phyloP scores from a whole-genome alignment of 208 protist species.

The Trypanosoma lewisi region DNA sequence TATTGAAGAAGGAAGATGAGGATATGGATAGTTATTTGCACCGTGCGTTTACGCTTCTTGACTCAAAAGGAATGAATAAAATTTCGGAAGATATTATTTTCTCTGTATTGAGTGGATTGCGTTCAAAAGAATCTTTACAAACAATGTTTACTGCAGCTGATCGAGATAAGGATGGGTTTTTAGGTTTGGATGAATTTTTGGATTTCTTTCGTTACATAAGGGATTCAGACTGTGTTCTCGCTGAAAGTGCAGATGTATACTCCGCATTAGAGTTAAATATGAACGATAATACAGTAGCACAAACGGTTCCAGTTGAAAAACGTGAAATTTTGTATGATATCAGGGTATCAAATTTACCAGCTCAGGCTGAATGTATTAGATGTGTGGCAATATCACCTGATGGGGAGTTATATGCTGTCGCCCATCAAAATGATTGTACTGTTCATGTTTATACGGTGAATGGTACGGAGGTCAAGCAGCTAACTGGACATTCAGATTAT shows the following conservation, averaged over 20 bases:
- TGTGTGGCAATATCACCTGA: slow-evolving; percentile 45
- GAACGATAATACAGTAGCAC: background rate
- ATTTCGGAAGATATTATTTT: slow-evolving; percentile 19
- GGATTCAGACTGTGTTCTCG: slow-evolving; percentile 9
- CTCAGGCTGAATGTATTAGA: slow-evolving; percentile 46
- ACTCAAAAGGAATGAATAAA: slow-evolving; percentile 17
- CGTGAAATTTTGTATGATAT: slow-evolving; percentile 29
- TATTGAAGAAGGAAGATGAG: slow-evolving; percentile 16
- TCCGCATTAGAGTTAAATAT: slow-evolving; percentile 9
- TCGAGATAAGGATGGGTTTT: slow-evolving; percentile 26
- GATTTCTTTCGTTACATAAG: slow-evolving; percentile 15
- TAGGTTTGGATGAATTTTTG: slow-evolving; percentile 42
- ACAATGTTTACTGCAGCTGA: slow-evolving; percentile 24
- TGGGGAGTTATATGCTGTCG: slow-evolving; percentile 46
- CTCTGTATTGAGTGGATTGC: background rate
- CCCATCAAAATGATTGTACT: slow-evolving; percentile 49
- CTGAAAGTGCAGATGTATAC: slow-evolving; percentile 8
- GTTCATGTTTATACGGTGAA: slow-evolving; percentile 48
- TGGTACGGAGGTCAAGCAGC: slow-evolving; percentile 41
- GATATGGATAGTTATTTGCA: slow-evolving; percentile 23
- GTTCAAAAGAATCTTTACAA: background rate
- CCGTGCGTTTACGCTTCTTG: slow-evolving; percentile 25
- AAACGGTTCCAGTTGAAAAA: background rate
- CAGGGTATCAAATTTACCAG: slow-evolving; percentile 30
- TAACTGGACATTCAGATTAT: slow-evolving; percentile 46